Evolutionary conservation across 768 basidiomycete genomes (phyloP), one percentile per base, ranked within the genome.

Genomic region (Hirschioporus abietinus): DNA sequence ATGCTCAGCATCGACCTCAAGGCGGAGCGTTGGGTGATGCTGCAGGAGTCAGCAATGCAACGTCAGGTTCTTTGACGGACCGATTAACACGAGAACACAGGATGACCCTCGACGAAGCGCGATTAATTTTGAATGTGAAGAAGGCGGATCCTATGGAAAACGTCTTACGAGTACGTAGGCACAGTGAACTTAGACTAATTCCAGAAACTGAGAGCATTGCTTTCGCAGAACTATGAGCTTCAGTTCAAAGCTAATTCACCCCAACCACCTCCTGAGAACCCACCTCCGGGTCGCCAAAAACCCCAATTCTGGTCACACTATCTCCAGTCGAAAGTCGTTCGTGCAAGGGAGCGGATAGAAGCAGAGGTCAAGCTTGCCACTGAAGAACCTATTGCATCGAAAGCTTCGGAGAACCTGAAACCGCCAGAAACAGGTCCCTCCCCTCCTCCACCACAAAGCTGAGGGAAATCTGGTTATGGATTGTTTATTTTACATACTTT

Each of bases 61-160:
- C 81, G 15, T 88, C 91, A 17, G 84, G 84, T n/a, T 92, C 91
- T 26, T 70, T 82, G 8, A 92, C 91, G 12, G 93, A 95, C 82
- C 87, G 85, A 72, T 79, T 97, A 52, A 94, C 93, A 64, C 86
- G 90, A 70, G 86, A 92, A 69, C 88, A 95, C 72, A 88, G 90
- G 63, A 96, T 99, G 95, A 95, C 94, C 7, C 72, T 96, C 71
- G 96, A 98, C 71, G 97, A 99, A 79, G 97, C 96, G 23, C 90
- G 89, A 72, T 80, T 97, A 67, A 95, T 99, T 73, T 79, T 99
- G 68, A 98, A 99, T 76, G 79, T 86, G 24, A 96, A 94, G 76
- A 85, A 86, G 42, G 90, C 84, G 24, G 90, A 92, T 25, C 72
- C 80, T 0, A 74, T 90, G 73, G 90, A 94, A 74, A 81, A 78